A percentile compares a stretch with the other conserved stretches of the same genome.
Conservation (phyloP, 2,329 filamentous ascomycete species). For the Cladophialophora bantiana region DNA sequence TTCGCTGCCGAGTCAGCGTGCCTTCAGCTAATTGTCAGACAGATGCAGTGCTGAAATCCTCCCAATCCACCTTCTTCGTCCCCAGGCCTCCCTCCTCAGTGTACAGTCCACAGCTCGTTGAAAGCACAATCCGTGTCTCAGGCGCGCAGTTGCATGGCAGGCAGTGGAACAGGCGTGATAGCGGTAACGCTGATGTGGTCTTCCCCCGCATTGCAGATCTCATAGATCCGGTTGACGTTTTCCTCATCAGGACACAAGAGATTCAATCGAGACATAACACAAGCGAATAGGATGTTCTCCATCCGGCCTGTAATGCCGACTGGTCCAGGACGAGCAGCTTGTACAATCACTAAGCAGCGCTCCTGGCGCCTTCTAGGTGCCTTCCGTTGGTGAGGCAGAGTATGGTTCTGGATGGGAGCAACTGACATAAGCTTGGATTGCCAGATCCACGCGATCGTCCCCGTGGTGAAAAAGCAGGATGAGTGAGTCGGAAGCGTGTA, state of each 20-base stretch:
- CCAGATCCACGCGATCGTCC: not conserved
- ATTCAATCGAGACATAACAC: not conserved
- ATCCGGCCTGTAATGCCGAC: not conserved
- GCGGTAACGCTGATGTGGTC: not conserved
- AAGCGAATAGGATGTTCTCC: not conserved
- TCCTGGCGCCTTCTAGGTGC: not conserved
- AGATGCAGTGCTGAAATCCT: not conserved
- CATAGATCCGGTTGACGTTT: not conserved
- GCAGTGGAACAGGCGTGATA: not conserved
- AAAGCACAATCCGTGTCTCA: not conserved
- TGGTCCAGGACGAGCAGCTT: not conserved
- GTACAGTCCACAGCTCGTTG: not conserved
- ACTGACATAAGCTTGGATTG: not conserved
- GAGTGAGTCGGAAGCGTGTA: not conserved
- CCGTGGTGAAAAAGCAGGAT: not conserved
- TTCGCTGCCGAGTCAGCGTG: not conserved
- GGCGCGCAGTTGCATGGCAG: not conserved
- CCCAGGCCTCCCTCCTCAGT: not conserved
- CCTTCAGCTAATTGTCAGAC: not conserved
- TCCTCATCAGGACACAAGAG: not conserved
- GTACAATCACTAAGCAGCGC: not conserved
- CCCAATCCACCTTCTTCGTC: not conserved
- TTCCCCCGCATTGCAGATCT: slow-evolving; percentile 1
- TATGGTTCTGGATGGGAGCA: not conserved
- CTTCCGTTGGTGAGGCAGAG: not conserved